These are phyloP conservation scores for Barnettozyma wickerhamii DNA, from an alignment of 805 yeast genomes.

Conservation along the genomic window DNA sequence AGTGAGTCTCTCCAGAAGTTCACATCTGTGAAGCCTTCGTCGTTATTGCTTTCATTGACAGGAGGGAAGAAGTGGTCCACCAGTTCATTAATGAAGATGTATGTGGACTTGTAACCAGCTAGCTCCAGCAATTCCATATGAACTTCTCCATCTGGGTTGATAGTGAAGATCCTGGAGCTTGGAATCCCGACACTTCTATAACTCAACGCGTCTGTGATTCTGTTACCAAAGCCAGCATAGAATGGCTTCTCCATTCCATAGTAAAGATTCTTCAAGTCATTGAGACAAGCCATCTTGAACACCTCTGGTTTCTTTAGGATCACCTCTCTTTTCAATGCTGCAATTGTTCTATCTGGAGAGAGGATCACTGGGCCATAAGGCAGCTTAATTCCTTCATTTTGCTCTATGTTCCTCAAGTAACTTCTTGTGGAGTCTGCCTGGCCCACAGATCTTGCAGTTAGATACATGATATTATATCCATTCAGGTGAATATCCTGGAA, in stretches of 20 bases:
- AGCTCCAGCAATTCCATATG: slow-evolving; percentile 93
- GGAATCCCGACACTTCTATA: slow-evolving; percentile 94
- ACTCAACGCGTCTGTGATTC: slow-evolving; percentile 94
- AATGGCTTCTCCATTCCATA: slow-evolving; percentile 62
- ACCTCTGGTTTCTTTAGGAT: slow-evolving; percentile 94
- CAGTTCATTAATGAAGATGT: slow-evolving; percentile 84
- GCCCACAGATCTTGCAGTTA: slow-evolving; percentile 94
- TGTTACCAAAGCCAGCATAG: slow-evolving; percentile 95
- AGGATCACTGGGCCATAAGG: slow-evolving; percentile 93
- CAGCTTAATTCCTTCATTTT: slow-evolving; percentile 57
- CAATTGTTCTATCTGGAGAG: slow-evolving; percentile 95
- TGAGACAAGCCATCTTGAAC: slow-evolving; percentile 96
- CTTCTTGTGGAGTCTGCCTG: slow-evolving; percentile 90
- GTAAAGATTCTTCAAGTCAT: slow-evolving; percentile 77
- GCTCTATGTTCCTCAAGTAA: slow-evolving; percentile 73
- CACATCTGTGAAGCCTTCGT: slow-evolving; percentile 68
- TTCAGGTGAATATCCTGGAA: slow-evolving; percentile 82
- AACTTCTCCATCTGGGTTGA: slow-evolving; percentile 94
- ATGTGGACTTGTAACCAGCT: slow-evolving; percentile 87
- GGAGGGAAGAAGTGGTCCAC: slow-evolving; percentile 99
- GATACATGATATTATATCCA: slow-evolving; percentile 89
- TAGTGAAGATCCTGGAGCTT: slow-evolving; percentile 89
- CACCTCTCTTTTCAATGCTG: slow-evolving; percentile 88
- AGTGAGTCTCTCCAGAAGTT: slow-evolving; percentile 91
- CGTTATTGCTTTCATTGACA: slow-evolving; percentile 34